Conservation (phyloP, 208 protist species). For the Leishmania gerbilli region DNA sequence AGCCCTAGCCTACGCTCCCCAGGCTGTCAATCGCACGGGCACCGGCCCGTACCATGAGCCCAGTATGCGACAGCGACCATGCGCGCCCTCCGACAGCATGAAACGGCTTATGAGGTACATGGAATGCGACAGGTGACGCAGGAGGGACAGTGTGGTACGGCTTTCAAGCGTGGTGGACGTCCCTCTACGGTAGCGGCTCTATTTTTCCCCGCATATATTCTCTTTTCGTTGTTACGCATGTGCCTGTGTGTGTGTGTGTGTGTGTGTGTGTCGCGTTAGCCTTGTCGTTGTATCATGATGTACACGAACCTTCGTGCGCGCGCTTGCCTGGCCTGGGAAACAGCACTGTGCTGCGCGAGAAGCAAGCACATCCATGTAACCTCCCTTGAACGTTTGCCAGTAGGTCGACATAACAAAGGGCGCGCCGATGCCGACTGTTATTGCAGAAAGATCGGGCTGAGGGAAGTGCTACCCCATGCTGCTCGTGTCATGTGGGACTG, state of each 20-base stretch:
- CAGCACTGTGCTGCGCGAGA: not conserved
- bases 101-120: conserved; percentile 22
- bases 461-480: not conserved
- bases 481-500: not conserved
- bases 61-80: not conserved
- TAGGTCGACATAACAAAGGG: not conserved
- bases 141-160: not conserved
- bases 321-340: not conserved
- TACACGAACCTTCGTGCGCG: not conserved
- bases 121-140: conserved; percentile 2
- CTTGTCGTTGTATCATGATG: not conserved
- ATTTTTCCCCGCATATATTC: not conserved
- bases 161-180: not conserved
- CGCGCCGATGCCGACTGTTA: not conserved
- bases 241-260: not conserved
- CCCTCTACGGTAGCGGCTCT: too few species aligned
- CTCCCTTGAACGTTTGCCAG: not conserved
- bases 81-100: conserved; percentile 1
- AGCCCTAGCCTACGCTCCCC: not conserved
- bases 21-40: not conserved
- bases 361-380: too few species aligned
- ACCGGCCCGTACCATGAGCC: not conserved
- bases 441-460: not conserved
- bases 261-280: not conserved
- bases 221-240: not conserved